phyloP scores from a whole-genome alignment of 2,329 filamentous ascomycete species.

The Diaporthe humulicola region DNA sequence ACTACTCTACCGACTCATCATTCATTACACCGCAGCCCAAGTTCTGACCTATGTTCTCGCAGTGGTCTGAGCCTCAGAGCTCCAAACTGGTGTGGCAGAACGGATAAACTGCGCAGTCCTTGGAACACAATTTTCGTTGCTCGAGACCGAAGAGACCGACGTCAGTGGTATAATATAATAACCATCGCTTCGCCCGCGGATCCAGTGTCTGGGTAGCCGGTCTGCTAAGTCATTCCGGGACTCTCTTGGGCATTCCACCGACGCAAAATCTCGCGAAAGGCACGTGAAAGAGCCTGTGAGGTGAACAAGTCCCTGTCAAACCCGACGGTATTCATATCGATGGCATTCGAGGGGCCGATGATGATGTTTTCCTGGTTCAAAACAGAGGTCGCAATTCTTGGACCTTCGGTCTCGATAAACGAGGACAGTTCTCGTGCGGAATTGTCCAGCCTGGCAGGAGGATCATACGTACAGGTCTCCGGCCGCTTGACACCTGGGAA shows the following conservation, averaged over 20 bases:
- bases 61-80: no score
- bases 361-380: not conserved
- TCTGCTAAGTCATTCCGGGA: not conserved
- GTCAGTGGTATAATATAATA: not conserved
- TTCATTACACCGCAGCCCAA: no score
- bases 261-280: not conserved
- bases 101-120: no score
- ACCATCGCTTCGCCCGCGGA: no score
- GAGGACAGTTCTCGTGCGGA: not conserved
- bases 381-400: not conserved
- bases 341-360: not conserved
- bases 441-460: not conserved
- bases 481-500: conserved; percentile 12
- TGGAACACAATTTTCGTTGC: not conserved
- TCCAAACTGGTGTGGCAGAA: no score
- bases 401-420: not conserved
- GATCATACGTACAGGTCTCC: conserved; percentile 1
- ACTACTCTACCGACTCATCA: no score
- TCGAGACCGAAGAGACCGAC: not conserved
- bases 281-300: not conserved
- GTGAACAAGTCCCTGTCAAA: not conserved
- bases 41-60: no score
- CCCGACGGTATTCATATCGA: not conserved
- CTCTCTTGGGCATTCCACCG: not conserved
- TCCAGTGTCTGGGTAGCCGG: not conserved